Base-by-base conservation (phyloP, 805 yeast genomes). In the Nadsonia fulvescens region DNA sequence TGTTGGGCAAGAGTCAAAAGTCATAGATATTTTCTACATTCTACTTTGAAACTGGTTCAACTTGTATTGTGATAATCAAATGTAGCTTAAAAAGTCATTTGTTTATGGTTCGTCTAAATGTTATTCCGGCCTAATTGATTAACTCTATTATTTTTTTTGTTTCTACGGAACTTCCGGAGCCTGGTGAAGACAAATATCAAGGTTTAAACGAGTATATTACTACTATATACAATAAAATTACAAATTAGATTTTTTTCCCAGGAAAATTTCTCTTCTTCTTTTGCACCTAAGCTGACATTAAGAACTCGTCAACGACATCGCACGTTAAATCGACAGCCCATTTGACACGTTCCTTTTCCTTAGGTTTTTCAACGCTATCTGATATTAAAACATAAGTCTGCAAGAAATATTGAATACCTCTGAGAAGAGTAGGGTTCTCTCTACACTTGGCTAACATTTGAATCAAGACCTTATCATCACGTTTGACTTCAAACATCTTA, bases 341-440 rank as follows among this genome's bases (percentile, higher is more conserved):
- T 16, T 56, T 53, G 1, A 74, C 63, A 37, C 83, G 58, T 23
- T 47, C 56, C 18, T 44, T 53, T 39, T 70, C 76, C 38, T 60
- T 62, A 34, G 56, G 58, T 9, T 79, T 70, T 27, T 52, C 51
- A 20, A 69, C 44, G 21, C 66, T 49, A 32, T 55, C 58, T 44
- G 70, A 58, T 12, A 20, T 51, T 51, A 29, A 57, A 4, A 48
- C 39, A 20, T 16, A 29, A 13, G 35, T 56, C 22, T 56, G 61
- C 20, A 72, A 46, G 40, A 75, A 71, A 34, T 60, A 68, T 38
- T 66, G 72, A 23, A 79, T 41, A 4, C 92, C 92, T 41, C 70
- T 62, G 29, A 79, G 46, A 1, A 66, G 51, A 0, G 61, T 48
- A 2, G 29, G 14, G 36, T 71, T 70, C 14, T 69, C 75, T 32